These are phyloP conservation scores for Marsdenia floribunda DNA, from an alignment of 257 asterid genomes.

Conservation along the genomic window DNA sequence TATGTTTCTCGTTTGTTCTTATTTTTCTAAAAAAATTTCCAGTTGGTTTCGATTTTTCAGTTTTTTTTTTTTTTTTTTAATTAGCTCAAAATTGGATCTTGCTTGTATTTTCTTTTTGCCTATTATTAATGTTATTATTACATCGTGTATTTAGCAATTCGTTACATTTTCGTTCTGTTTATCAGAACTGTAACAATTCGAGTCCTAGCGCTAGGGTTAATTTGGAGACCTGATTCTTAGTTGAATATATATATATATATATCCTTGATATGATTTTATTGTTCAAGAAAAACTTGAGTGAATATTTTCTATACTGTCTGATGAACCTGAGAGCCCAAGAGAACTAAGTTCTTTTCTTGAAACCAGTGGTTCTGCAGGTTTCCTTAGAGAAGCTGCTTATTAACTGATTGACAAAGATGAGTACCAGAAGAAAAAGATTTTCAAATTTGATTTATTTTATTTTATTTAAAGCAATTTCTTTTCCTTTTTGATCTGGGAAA, in stretches of 20 bases:
- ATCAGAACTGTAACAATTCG: neutral
- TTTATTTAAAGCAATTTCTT: neutral
- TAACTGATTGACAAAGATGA: conserved; percentile 12
- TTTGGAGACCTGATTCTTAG: neutral
- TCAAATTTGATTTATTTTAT: neutral
- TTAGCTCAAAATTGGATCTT: conserved; percentile 3
- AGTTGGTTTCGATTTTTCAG: neutral
- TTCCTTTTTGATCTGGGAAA: neutral
- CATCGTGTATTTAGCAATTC: neutral
- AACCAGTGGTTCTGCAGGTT: conserved; percentile 8
- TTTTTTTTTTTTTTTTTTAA: too few species aligned
- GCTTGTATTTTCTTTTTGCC: neutral
- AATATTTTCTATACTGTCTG: neutral
- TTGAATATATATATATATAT: neutral
- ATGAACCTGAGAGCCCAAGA: neutral
- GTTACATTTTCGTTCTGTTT: neutral
- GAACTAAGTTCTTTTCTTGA: neutral
- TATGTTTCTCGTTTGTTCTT: neutral
- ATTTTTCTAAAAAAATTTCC: neutral
- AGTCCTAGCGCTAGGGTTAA: neutral
- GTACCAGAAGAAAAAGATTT: neutral
- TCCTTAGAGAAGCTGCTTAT: neutral
- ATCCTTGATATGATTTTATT: neutral
- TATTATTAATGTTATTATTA: too few species aligned
- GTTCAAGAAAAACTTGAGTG: neutral